Evolutionary conservation across 495 filamentous ascomycete genomes (phyloP).

Genomic region (Zalerion maritima): DNA sequence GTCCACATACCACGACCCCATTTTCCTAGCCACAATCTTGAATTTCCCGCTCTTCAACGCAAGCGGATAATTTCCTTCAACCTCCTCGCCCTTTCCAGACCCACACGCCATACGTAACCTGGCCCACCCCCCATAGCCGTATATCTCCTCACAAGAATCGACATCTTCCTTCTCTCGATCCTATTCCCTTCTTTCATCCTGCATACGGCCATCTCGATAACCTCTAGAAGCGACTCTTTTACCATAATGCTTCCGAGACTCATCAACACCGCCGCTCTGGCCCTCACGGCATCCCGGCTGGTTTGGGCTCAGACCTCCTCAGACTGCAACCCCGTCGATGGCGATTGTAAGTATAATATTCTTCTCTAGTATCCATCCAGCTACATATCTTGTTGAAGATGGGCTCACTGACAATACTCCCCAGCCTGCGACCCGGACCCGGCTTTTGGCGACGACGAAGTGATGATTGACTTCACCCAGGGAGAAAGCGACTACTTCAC

Average conservation of each 20-base stretch:
- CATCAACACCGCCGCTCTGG: slow-evolving; percentile 22
- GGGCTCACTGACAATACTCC: neutral
- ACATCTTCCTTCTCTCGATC: too few relatives aligned
- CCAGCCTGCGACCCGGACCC: slow-evolving; percentile 53
- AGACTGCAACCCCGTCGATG: slow-evolving; percentile 58
- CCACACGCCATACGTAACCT: too few relatives aligned
- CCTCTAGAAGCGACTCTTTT: too few relatives aligned
- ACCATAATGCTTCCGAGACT: too few relatives aligned
- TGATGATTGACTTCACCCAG: slow-evolving; percentile 68
- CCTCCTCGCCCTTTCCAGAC: too few relatives aligned
- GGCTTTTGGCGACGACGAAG: slow-evolving; percentile 55
- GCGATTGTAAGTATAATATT: slow-evolving; percentile 46
- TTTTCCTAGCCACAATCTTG: too few relatives aligned
- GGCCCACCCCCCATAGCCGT: too few relatives aligned
- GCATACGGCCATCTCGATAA: too few relatives aligned
- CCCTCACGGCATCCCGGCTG: slow-evolving; percentile 26
- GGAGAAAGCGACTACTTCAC: slow-evolving; percentile 56
- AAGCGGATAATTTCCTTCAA: slow-evolving; percentile 26
- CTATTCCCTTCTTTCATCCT: too few relatives aligned
- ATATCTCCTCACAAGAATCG: too few relatives aligned
- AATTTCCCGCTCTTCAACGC: too few relatives aligned
- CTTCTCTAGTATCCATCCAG: neutral
- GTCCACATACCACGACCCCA: too few relatives aligned
- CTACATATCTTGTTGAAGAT: slow-evolving; percentile 4
- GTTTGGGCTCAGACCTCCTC: slow-evolving; percentile 61